These are phyloP conservation scores for Helminthosporium solani DNA, from an alignment of 2,329 filamentous ascomycete genomes.

Conservation along the genomic window DNA sequence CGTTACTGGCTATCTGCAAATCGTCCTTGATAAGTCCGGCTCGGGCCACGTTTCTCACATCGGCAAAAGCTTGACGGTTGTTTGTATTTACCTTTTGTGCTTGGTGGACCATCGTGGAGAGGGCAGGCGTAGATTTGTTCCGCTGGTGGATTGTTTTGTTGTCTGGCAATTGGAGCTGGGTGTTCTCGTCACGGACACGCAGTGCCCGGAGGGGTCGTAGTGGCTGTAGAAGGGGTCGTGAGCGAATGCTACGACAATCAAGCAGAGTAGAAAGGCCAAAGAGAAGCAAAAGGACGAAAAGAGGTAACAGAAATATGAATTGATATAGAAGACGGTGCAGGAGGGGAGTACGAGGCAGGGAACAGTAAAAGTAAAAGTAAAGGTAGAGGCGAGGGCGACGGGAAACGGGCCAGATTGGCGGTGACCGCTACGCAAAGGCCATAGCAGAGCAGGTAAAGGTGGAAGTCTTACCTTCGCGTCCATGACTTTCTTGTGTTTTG, in stretches of 20 bases:
- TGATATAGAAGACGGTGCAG: too few species aligned
- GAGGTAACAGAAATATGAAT: background rate
- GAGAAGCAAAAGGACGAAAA: background rate
- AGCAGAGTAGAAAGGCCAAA: slow-evolving; percentile 7
- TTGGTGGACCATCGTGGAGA: slow-evolving; percentile 56
- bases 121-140: slow-evolving; percentile 74
- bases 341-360: slow-evolving; percentile 2
- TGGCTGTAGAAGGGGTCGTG: slow-evolving; percentile 55
- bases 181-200: slow-evolving; percentile 72
- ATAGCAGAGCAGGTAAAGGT: too few species aligned
- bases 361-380: background rate
- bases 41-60: slow-evolving; percentile 70
- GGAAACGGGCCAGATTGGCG: background rate
- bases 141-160: slow-evolving; percentile 67
- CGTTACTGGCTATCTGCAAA: slow-evolving; percentile 48
- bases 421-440: too few species aligned
- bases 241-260: slow-evolving; percentile 19
- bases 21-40: slow-evolving; percentile 56
- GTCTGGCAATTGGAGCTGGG: slow-evolving; percentile 43
- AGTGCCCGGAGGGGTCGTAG: slow-evolving; percentile 63
- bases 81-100: slow-evolving; percentile 63
- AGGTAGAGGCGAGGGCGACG: background rate
- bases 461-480: slow-evolving; percentile 46
- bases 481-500: slow-evolving; percentile 34
- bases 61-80: slow-evolving; percentile 78